phyloP scores from a whole-genome alignment of 257 asterid species.

The Plantago major region DNA sequence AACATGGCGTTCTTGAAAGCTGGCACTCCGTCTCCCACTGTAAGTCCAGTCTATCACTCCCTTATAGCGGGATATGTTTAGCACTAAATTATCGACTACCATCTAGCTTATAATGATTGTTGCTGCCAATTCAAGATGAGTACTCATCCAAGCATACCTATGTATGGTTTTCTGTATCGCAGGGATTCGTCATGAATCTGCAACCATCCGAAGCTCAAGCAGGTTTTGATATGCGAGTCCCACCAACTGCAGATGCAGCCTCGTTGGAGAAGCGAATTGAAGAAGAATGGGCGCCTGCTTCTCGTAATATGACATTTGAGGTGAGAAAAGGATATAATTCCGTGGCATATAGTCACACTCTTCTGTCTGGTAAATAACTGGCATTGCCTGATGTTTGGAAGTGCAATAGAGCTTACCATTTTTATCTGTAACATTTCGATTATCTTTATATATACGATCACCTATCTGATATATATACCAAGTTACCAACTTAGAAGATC shows the following conservation, averaged over 20 bases:
- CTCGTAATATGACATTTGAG: slow-evolving; percentile 91
- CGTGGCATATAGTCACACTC: neutral
- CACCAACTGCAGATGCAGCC: slow-evolving; percentile 72
- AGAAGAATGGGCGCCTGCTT: slow-evolving; percentile 97
- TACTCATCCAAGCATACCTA: too few species aligned
- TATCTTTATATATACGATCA: too few species aligned
- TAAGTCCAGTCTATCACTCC: slow-evolving; percentile 21
- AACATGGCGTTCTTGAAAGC: slow-evolving; percentile 90
- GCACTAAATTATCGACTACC: too few species aligned
- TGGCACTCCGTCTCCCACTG: slow-evolving; percentile 90
- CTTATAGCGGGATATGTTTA: too few species aligned
- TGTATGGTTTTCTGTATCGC: slow-evolving; percentile 16
- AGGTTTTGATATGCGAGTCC: slow-evolving; percentile 92
- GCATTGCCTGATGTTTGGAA: slow-evolving; percentile 1
- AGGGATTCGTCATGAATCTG: slow-evolving; percentile 97
- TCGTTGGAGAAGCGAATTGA: slow-evolving; percentile 80
- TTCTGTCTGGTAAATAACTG: neutral
- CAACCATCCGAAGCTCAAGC: slow-evolving; percentile 99
- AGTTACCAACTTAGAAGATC: too few species aligned
- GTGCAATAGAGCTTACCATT: too few species aligned
- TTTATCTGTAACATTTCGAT: too few species aligned
- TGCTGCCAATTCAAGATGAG: too few species aligned
- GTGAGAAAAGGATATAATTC: slow-evolving; percentile 32
- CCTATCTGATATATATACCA: too few species aligned
- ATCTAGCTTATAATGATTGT: too few species aligned